Percentiles rank a stretch among this genome's conserved stretches.
These are phyloP conservation scores for Tylopilus orsonianus DNA, from an alignment of 1,284 basidiomycete genomes.

Conservation along the genomic window DNA sequence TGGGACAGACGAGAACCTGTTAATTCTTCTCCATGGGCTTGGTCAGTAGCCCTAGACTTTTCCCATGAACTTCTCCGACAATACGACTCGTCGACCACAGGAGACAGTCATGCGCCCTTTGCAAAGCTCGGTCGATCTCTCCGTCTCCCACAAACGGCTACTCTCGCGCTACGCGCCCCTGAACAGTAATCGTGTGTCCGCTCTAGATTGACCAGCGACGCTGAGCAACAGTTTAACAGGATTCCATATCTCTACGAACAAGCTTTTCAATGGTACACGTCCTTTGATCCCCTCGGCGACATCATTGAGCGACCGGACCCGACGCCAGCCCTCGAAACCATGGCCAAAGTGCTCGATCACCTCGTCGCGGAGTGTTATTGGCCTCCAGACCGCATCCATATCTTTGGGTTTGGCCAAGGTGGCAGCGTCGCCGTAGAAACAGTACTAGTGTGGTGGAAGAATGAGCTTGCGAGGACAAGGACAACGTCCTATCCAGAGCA, in stretches of 20 bases:
- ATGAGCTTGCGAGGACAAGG: conserved; percentile 16
- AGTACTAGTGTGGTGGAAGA: conserved; percentile 43
- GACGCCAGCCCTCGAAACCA: conserved; percentile 56
- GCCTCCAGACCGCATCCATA: conserved; percentile 67
- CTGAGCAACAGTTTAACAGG: conserved; percentile 36
- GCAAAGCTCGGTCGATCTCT: conserved; percentile 69
- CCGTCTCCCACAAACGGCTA: conserved; percentile 85
- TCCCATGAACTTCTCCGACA: not conserved
- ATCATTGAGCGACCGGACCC: conserved; percentile 72
- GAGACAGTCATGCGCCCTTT: conserved; percentile 82
- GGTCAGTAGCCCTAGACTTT: conserved; percentile 47
- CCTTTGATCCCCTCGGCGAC: conserved; percentile 80
- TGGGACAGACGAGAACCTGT: conserved; percentile 83
- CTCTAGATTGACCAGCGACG: conserved; percentile 7
- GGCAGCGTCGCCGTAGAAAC: conserved; percentile 79
- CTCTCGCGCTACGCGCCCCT: conserved; percentile 77
- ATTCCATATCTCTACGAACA: conserved; percentile 81
- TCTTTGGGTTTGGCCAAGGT: conserved; percentile 91
- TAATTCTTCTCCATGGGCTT: conserved; percentile 86
- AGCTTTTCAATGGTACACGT: conserved; percentile 86
- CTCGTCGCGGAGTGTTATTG: conserved; percentile 65
- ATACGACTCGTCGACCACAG: conserved; percentile 38
- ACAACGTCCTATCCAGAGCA: conserved; percentile 2
- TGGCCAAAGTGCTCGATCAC: conserved; percentile 55
- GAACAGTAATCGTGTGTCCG: conserved; percentile 40